Percentiles rank a stretch among this genome's conserved stretches.
Conservation (phyloP, 805 yeast species). For the Schwanniomyces pseudopolymorphus region DNA sequence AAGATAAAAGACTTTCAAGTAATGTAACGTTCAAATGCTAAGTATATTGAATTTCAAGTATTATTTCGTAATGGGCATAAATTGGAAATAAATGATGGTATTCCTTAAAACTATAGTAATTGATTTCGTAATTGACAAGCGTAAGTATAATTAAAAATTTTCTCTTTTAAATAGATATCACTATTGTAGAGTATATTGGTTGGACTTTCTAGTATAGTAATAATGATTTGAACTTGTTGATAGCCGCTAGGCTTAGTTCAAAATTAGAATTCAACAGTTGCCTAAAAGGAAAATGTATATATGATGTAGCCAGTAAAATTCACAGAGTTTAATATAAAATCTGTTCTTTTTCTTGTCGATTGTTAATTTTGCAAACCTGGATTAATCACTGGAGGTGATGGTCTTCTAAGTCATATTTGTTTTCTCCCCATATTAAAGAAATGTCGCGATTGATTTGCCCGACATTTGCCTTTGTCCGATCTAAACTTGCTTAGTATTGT, state of each 20-base stretch:
- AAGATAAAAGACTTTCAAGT: not conserved
- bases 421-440: not conserved
- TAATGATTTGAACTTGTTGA: not conserved
- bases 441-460: not conserved
- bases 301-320: not conserved
- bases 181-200: not conserved
- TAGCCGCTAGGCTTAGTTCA: not conserved
- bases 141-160: not conserved
- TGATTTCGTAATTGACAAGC: not conserved
- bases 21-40: not conserved
- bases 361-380: not conserved
- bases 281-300: not conserved
- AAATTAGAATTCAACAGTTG: not conserved
- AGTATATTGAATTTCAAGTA: not conserved
- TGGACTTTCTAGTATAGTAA: not conserved
- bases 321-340: not conserved
- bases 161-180: not conserved
- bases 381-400: not conserved
- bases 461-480: not conserved
- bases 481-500: not conserved
- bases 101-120: not conserved
- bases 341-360: not conserved
- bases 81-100: not conserved
- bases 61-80: constrained; percentile 1
- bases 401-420: not conserved